Evolutionary conservation across 2,329 filamentous ascomycete species (phyloP), one percentile per base, ranked within the genome.

Genomic region (Cucurbitaria berberidis): DNA sequence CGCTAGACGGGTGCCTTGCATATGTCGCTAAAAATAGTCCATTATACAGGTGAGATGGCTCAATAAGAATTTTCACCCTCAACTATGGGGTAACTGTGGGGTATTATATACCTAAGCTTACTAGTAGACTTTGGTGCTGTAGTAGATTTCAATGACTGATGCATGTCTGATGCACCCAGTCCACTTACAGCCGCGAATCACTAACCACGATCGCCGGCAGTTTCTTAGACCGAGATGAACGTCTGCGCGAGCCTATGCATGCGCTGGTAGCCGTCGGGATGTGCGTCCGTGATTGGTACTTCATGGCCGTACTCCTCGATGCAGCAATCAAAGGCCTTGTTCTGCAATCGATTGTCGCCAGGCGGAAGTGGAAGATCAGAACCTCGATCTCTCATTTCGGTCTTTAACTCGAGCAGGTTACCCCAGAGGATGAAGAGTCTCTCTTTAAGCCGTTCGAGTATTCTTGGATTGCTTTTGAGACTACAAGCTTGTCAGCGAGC

Each of bases 341-440:
- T 80, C 10, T 74, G 67, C 2, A 74, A 38, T 22, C 63, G 57
- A 13, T 61, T 55, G 19, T 69, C 68, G 11, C 60, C 67, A 10
- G 57, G 50, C 1, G 66, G 61, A 6, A 71, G 50, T 9, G 68
- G 67, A 29, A 72, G 53, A 32, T 66, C 57, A 15, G 50, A 52
- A 18, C 61, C 60, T 19, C 53, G 45, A 5, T 60, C 46, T 68
- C 89, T 91, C 42, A 78, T 73, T 69, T 96, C 91, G 68, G 93
- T 87, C 35, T 74, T 74, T 21, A 71, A 44, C 40, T 73, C 71
- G 16, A 63, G 56, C 1, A 97, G 79, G 55, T 96, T 85, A 1
- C 93, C 93, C 93, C 93, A 98, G 1, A 97, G 79, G 30, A 85
- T 77, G 69, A 88, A 93, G 49, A 97, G 79, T 62, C 84, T 87